Evolutionary conservation across 345 rosid genomes (phyloP), one percentile per base, ranked within the genome.

Genomic region (Bretschneidera sinensis): DNA sequence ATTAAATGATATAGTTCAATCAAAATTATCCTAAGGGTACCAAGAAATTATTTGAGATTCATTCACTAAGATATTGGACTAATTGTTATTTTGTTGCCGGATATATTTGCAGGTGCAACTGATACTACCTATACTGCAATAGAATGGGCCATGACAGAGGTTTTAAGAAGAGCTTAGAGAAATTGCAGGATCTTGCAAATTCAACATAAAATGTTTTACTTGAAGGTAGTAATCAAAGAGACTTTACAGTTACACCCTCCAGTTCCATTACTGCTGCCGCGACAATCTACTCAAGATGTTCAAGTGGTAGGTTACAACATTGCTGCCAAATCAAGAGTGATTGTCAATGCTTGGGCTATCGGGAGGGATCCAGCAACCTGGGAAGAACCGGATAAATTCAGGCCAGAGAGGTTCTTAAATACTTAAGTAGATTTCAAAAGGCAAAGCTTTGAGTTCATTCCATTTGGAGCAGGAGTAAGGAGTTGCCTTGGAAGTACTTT

Each of bases 111-210:
- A 1, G 76, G 47, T 28, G 80, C 63, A 15, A 61, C 74, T 0
- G 74, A 76, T 25, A 76, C 80, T 1, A 49, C 66, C 14, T 60
- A 59, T 48, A 65, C 63, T 2, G 48, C 59, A 6, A 31, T 72
- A 33, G 71, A 71, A 43, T 72, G 77, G 76, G 54, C 67, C 6
- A 61, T 76, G 63, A 43, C 74, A 50, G 71, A 68, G 56, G 54
- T 72, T 3, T 16, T 61, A 5, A 60, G n/a, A n/a, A n/a, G n/a
- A n/a, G n/a, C n/a, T n/a, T n/a, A n/a, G n/a, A n/a, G n/a, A n/a
- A n/a, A n/a, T n/a, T n/a, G n/a, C n/a, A n/a, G n/a, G n/a, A n/a
- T n/a, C n/a, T n/a, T n/a, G n/a, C n/a, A n/a, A n/a, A n/a, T n/a
- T n/a, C n/a, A n/a, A n/a, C n/a, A n/a, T n/a, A n/a, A n/a, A n/a